phyloP scores from a whole-genome alignment of 2,329 filamentous ascomycete genomes.

The Coccinonectria pachysandricola region DNA sequence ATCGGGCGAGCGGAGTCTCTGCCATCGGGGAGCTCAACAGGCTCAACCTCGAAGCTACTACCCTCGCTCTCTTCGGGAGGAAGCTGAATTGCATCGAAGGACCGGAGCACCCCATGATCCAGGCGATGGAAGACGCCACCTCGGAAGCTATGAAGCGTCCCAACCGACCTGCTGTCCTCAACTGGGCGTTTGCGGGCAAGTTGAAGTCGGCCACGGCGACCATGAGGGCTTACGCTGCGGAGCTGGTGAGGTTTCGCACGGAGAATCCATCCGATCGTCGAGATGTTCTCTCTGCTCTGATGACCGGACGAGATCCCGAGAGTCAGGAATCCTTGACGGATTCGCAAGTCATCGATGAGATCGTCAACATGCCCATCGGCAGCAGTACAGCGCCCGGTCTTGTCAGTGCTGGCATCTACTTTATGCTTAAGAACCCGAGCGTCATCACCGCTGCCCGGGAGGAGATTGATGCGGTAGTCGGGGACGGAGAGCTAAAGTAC shows the following conservation, averaged over 20 bases:
- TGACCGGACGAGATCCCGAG: slow-evolving; percentile 49
- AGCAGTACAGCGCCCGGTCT: slow-evolving; percentile 38
- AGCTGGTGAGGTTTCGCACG: slow-evolving; percentile 47
- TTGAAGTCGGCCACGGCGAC: slow-evolving; percentile 42
- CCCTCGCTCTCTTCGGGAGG: slow-evolving; percentile 41
- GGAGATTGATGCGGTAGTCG: slow-evolving; percentile 44
- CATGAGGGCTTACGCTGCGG: slow-evolving; percentile 44
- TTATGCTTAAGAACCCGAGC: slow-evolving; percentile 40
- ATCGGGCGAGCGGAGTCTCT: slow-evolving; percentile 29
- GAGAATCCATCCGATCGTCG: slow-evolving; percentile 43
- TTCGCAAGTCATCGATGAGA: slow-evolving; percentile 54
- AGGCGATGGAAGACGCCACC: slow-evolving; percentile 44
- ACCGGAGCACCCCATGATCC: slow-evolving; percentile 36
- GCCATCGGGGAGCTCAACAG: slow-evolving; percentile 41
- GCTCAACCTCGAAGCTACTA: slow-evolving; percentile 41
- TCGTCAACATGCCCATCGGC: slow-evolving; percentile 56
- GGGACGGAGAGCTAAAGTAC: slow-evolving; percentile 31
- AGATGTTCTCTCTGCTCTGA: slow-evolving; percentile 50
- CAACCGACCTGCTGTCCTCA: slow-evolving; percentile 39
- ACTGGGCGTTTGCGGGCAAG: slow-evolving; percentile 40
- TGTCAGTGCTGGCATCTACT: slow-evolving; percentile 36
- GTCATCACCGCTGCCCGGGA: slow-evolving; percentile 37
- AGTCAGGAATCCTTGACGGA: slow-evolving; percentile 49
- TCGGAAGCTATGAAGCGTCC: slow-evolving; percentile 46
- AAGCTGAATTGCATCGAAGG: slow-evolving; percentile 37